phyloP scores from a whole-genome alignment of 177 flowering plant genomes.

The Telopea speciosissima region DNA sequence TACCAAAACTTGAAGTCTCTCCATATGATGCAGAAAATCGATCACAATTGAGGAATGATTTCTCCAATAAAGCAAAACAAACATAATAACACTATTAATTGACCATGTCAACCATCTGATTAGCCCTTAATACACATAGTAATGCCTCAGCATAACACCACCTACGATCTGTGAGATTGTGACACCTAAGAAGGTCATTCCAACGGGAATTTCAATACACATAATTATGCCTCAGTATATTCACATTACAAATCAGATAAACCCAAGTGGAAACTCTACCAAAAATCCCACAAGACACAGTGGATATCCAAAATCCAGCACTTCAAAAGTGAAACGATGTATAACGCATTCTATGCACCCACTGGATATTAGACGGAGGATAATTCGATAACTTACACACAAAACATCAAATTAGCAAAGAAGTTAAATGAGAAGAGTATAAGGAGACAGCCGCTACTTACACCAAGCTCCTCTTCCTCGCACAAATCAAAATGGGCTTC shows the following conservation, averaged over 20 bases:
- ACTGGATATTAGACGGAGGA: background rate
- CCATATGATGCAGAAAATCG: no score
- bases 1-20: no score
- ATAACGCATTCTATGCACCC: no score
- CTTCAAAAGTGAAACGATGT: no score
- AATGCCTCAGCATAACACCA: no score
- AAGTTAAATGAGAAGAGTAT: background rate
- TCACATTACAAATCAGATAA: background rate
- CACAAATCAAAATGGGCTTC: slow-evolving; percentile 70
- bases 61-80: background rate
- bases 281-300: background rate
- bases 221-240: background rate
- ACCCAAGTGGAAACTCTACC: background rate
- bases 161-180: background rate
- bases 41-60: no score
- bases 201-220: background rate
- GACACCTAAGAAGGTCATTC: background rate
- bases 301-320: no score
- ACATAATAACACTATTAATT: background rate
- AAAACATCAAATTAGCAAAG: background rate
- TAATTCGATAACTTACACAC: background rate
- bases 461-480: slow-evolving; percentile 88
- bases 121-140: background rate
- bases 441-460: slow-evolving; percentile 21
- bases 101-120: background rate